Percentiles rank a stretch among this genome's conserved stretches.
Conservation (phyloP, 2,329 filamentous ascomycete species). For the Verticillium dahliae region DNA sequence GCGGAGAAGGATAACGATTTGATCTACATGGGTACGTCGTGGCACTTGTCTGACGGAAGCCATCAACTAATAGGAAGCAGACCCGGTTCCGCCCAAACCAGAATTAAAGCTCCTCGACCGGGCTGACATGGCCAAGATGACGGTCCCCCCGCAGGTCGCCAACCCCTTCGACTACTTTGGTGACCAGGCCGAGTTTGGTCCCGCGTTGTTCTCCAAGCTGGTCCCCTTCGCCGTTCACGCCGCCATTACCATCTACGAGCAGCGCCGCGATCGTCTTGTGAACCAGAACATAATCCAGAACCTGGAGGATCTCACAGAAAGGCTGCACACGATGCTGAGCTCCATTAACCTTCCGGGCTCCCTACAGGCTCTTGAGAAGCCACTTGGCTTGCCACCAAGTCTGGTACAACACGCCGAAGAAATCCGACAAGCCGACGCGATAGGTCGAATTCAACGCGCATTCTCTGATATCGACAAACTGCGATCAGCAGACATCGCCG, state of each 20-base stretch:
- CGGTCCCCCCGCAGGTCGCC: conserved; percentile 73
- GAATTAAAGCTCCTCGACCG: conserved; percentile 81
- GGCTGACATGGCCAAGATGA: conserved; percentile 79
- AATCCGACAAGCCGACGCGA: conserved; percentile 81
- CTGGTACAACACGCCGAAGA: conserved; percentile 89
- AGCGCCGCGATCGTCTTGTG: conserved; percentile 82
- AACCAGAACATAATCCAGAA: conserved; percentile 83
- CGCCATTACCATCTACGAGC: conserved; percentile 90
- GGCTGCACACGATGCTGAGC: conserved; percentile 71
- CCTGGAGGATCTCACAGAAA: conserved; percentile 72
- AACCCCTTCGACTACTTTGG: conserved; percentile 76
- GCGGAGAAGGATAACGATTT: conserved; percentile 96
- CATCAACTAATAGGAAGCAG: conserved; percentile 30
- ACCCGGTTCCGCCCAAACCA: conserved; percentile 78
- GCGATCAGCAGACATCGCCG: conserved; percentile 68
- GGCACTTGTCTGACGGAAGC: background rate
- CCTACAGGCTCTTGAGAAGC: conserved; percentile 90
- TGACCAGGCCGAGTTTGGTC: conserved; percentile 73
- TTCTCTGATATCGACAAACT: conserved; percentile 88
- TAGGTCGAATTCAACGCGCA: conserved; percentile 68
- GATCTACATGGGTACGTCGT: conserved; percentile 70
- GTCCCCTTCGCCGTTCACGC: conserved; percentile 95
- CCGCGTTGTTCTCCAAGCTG: conserved; percentile 79
- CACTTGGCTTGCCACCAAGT: conserved; percentile 78
- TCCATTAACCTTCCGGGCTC: conserved; percentile 87